A percentile compares a stretch with the other conserved stretches of the same genome.
Evolutionary conservation across 2,329 filamentous ascomycete species (phyloP).

Genomic region (Tolypocladium guangdongense): DNA sequence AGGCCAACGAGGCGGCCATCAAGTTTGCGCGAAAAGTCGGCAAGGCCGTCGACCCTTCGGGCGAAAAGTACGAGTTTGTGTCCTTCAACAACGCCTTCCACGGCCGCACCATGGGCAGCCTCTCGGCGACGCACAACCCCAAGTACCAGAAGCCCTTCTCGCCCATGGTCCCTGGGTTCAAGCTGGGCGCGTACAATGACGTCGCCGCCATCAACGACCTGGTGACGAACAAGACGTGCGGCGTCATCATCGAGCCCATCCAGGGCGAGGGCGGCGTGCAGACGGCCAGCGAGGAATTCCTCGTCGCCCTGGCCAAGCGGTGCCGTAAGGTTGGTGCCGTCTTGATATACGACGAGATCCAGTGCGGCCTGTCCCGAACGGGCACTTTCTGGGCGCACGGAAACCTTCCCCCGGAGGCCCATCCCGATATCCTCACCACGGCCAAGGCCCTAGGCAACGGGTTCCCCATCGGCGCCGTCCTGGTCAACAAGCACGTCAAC

Average conservation of each 20-base stretch:
- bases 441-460: conserved; percentile 96
- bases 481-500: conserved; percentile 28
- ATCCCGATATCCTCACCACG: conserved; percentile 87
- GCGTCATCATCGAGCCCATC: conserved; percentile 93
- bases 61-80: conserved; percentile 71
- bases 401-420: conserved; percentile 62
- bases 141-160: conserved; percentile 95
- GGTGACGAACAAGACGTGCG: conserved; percentile 78
- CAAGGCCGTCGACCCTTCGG: conserved; percentile 60
- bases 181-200: conserved; percentile 79
- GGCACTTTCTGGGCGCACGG: conserved; percentile 85
- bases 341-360: conserved; percentile 92
- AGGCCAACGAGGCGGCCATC: conserved; percentile 95
- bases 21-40: conserved; percentile 94
- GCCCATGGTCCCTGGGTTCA: conserved; percentile 92
- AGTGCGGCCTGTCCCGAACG: conserved; percentile 83
- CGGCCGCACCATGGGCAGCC: conserved; percentile 86
- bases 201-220: conserved; percentile 57
- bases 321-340: conserved; percentile 83
- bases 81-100: conserved; percentile 92
- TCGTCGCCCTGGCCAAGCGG: conserved; percentile 69
- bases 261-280: conserved; percentile 94
- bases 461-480: conserved; percentile 75
- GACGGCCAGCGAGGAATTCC: conserved; percentile 71
- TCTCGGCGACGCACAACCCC: conserved; percentile 94